Conservation (phyloP, 352 stramenopile species). For the Phytophthora sojae region DNA sequence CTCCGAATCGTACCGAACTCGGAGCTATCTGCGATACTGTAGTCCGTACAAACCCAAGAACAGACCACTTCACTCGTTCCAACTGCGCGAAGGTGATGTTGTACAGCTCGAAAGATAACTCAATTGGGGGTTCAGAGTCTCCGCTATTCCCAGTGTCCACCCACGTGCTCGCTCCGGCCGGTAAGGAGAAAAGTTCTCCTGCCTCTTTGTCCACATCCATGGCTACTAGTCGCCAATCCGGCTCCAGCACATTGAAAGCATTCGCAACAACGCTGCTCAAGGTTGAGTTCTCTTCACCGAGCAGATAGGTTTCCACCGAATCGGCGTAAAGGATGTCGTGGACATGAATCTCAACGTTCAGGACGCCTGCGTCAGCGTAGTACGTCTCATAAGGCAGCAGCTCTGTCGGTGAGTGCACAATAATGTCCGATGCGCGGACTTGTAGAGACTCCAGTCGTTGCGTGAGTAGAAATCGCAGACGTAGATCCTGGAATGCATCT, state of each 20-base stretch:
- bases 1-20: constrained; percentile 11
- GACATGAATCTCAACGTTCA: constrained; percentile 33
- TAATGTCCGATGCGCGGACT: constrained; percentile 24
- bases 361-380: constrained; percentile 11
- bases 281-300: background rate
- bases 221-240: constrained; percentile 19
- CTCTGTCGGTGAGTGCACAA: constrained; percentile 15
- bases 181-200: constrained; percentile 6
- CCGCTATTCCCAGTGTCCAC: background rate
- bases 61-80: constrained; percentile 22
- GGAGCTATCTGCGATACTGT: background rate
- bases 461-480: constrained; percentile 21
- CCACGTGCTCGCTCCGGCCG: background rate
- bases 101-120: constrained; percentile 19
- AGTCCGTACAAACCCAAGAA: constrained; percentile 22
- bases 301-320: constrained; percentile 7
- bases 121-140: background rate
- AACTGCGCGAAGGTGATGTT: constrained; percentile 21
- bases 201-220: constrained; percentile 22
- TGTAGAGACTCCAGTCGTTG: constrained; percentile 7
- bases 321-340: constrained; percentile 5
- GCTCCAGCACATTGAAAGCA: constrained; percentile 18
- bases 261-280: constrained; percentile 4
- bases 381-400: constrained; percentile 18
- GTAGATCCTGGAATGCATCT: constrained; percentile 29